Evolutionary conservation across 768 basidiomycete species (phyloP).

Genomic region (Butyriboletus loyo): DNA sequence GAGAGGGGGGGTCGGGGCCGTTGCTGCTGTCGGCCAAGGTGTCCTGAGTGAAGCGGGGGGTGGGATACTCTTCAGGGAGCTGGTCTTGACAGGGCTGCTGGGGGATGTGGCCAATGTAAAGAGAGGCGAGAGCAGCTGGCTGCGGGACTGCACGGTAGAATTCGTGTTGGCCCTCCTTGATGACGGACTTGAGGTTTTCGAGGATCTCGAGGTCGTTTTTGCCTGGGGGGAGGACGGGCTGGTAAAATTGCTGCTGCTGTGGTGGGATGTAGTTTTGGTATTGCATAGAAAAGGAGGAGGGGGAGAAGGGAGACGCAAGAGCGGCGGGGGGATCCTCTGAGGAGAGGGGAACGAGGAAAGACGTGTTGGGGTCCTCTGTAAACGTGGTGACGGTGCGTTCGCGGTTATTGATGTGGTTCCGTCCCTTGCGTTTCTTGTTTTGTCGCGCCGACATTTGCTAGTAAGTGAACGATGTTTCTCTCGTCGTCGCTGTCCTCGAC

Average conservation of each 20-base stretch:
- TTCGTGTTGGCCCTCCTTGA: constrained; percentile 71
- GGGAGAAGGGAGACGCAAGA: constrained; percentile 39
- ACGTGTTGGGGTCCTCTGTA: constrained; percentile 55
- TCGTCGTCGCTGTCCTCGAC: neutral
- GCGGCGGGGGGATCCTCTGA: constrained; percentile 46
- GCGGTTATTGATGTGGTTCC: constrained; percentile 50
- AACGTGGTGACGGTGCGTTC: constrained; percentile 70
- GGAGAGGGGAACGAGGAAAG: constrained; percentile 48
- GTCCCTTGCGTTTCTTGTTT: constrained; percentile 62
- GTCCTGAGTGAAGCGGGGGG: constrained; percentile 10
- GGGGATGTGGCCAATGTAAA: constrained; percentile 56
- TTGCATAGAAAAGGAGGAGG: constrained; percentile 39
- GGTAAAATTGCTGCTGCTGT: constrained; percentile 28
- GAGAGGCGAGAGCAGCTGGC: constrained; percentile 58
- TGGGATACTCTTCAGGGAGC: constrained; percentile 20
- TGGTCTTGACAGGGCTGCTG: constrained; percentile 37
- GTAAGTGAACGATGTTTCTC: no score
- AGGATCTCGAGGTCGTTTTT: constrained; percentile 70
- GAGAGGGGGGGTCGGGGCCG: neutral
- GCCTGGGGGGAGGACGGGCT: constrained; percentile 45
- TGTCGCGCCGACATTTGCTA: constrained; percentile 52
- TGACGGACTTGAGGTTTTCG: constrained; percentile 69
- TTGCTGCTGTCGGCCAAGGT: constrained; percentile 9
- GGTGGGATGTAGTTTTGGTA: constrained; percentile 35
- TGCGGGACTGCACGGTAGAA: constrained; percentile 64